Percentiles rank a stretch among this genome's conserved stretches.
These are phyloP conservation scores for Gossypium gossypioides DNA, from an alignment of 441 rosid species.

Conservation along the genomic window DNA sequence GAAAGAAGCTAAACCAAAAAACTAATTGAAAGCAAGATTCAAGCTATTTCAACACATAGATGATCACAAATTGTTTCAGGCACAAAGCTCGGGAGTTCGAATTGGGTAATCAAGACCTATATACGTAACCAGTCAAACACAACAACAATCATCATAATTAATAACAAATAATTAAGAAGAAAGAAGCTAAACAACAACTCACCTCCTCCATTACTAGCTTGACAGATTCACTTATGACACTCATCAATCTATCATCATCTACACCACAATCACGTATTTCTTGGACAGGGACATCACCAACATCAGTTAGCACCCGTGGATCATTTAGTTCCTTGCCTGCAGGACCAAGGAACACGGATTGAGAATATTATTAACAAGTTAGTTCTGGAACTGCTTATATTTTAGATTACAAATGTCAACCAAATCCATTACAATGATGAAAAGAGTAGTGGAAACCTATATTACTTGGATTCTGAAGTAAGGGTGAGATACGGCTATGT, in stretches of 20 bases:
- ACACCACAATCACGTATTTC: constrained; percentile 95
- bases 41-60: background rate
- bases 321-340: constrained; percentile 81
- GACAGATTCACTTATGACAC: constrained; percentile 74
- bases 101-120: background rate
- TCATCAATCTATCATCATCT: constrained; percentile 86
- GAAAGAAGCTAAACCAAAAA: constrained; percentile 2
- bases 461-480: too few relatives aligned
- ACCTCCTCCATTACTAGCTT: constrained; percentile 93
- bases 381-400: background rate
- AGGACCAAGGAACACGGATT: constrained; percentile 5
- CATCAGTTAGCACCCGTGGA: constrained; percentile 84
- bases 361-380: background rate
- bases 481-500: too few relatives aligned
- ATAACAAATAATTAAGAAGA: background rate
- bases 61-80: background rate
- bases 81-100: background rate
- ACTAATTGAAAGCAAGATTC: background rate
- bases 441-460: background rate
- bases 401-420: background rate
- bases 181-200: constrained; percentile 11
- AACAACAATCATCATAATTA: background rate
- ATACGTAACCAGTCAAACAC: background rate
- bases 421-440: background rate
- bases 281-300: constrained; percentile 92